phyloP scores from a whole-genome alignment of 2,329 filamentous ascomycete genomes.

The Phymatotrichopsis omnivora region DNA sequence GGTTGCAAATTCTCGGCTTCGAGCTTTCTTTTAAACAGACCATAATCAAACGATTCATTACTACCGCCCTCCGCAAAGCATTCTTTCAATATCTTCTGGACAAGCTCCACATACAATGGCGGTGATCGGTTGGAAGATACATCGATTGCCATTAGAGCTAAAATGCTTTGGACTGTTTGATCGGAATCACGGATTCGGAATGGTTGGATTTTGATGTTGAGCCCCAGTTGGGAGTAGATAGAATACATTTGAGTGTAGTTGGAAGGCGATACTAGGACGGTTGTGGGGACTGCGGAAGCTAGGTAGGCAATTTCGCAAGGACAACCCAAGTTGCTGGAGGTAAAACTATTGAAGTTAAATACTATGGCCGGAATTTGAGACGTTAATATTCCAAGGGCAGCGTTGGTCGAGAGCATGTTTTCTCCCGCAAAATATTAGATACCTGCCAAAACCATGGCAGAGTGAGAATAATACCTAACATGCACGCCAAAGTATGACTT shows the following conservation, averaged over 20 bases:
- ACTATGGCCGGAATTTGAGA: slow-evolving; percentile 10
- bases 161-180: slow-evolving; percentile 29
- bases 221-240: slow-evolving; percentile 29
- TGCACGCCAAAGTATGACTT: slow-evolving; percentile 48
- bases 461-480: slow-evolving; percentile 38
- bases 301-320: slow-evolving; percentile 21
- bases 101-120: slow-evolving; percentile 30
- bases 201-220: slow-evolving; percentile 26
- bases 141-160: slow-evolving; percentile 31
- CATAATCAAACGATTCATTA: slow-evolving; percentile 29
- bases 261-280: slow-evolving; percentile 29
- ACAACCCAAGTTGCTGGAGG: slow-evolving; percentile 7
- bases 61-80: slow-evolving; percentile 27
- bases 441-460: background rate
- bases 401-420: slow-evolving; percentile 14
- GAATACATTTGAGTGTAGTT: slow-evolving; percentile 27
- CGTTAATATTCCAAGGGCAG: slow-evolving; percentile 6
- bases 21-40: slow-evolving; percentile 28
- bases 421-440: slow-evolving; percentile 8
- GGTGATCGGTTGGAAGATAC: slow-evolving; percentile 21
- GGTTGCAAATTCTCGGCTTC: slow-evolving; percentile 15
- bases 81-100: slow-evolving; percentile 30
- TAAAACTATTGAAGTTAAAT: slow-evolving; percentile 11
- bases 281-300: slow-evolving; percentile 20
- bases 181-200: slow-evolving; percentile 28